These are phyloP conservation scores for Colletotrichum agaves DNA, from an alignment of 2,329 filamentous ascomycete species.

Conservation along the genomic window DNA sequence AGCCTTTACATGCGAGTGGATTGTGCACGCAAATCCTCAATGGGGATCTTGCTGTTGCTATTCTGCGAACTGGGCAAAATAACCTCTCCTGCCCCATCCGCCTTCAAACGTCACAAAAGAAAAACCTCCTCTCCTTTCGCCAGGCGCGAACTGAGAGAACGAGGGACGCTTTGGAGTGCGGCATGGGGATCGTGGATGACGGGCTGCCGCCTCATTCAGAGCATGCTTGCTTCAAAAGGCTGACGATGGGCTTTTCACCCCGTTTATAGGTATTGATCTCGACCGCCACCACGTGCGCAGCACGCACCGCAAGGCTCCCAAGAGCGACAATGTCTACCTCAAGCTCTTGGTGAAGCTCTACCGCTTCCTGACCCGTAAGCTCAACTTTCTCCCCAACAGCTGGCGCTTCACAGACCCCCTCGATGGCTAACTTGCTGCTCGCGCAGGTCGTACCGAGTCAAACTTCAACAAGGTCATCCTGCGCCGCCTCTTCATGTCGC, in stretches of 20 bases:
- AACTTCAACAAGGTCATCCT: constrained; percentile 99
- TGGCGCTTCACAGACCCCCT: too few species aligned
- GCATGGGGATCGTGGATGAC: constrained; percentile 22
- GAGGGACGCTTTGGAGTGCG: background rate
- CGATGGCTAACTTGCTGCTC: background rate
- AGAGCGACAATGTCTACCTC: constrained; percentile 98
- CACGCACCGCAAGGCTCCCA: constrained; percentile 91
- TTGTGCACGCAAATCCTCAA: constrained; percentile 27
- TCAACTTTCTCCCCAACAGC: background rate
- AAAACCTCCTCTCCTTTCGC: background rate
- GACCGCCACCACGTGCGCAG: constrained; percentile 75
- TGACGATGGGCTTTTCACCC: constrained; percentile 63
- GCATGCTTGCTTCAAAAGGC: constrained; percentile 73
- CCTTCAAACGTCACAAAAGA: background rate
- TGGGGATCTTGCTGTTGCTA: constrained; percentile 24
- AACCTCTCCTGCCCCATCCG: constrained; percentile 37
- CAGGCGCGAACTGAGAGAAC: background rate
- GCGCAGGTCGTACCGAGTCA: constrained; percentile 88
- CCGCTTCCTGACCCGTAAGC: constrained; percentile 94
- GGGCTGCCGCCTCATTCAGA: constrained; percentile 55
- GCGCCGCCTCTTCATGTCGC: constrained; percentile 97
- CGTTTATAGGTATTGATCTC: constrained; percentile 75
- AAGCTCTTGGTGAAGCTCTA: constrained; percentile 98
- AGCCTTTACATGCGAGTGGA: constrained; percentile 53
- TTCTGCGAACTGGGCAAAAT: constrained; percentile 38